Conservation (phyloP, 2,329 filamentous ascomycete species). For the Fusarium pseudograminearum region DNA sequence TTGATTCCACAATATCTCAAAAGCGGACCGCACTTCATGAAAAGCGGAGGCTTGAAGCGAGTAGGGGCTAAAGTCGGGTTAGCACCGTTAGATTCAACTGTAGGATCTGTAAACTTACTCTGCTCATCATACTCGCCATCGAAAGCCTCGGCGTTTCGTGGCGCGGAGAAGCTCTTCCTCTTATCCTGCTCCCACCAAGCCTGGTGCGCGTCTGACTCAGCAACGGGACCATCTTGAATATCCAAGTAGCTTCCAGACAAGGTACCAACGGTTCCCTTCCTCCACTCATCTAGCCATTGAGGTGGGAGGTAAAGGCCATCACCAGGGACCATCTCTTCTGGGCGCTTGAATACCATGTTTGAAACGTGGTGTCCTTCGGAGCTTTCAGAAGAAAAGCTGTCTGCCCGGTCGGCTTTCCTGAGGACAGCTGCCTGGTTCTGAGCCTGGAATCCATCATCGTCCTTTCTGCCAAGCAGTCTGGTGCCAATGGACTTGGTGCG, state of each 20-base stretch:
- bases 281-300: conserved; percentile 78
- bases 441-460: conserved; percentile 15
- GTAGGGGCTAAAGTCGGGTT: conserved; percentile 64
- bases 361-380: conserved; percentile 55
- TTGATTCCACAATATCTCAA: conserved; percentile 90
- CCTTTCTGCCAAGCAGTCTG: conserved; percentile 29
- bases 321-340: conserved; percentile 60
- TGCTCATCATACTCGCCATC: conserved; percentile 76
- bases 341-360: conserved; percentile 58
- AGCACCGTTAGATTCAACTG: conserved; percentile 9
- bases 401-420: conserved; percentile 48
- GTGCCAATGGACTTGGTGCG: conserved; percentile 40
- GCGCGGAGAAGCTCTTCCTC: conserved; percentile 59
- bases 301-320: conserved; percentile 70
- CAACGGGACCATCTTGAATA: conserved; percentile 59
- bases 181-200: conserved; percentile 82
- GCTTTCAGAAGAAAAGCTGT: conserved; percentile 48
- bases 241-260: conserved; percentile 71
- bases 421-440: conserved; percentile 34
- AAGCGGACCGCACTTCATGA: conserved; percentile 90
- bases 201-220: conserved; percentile 62
- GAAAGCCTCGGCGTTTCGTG: conserved; percentile 71
- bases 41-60: conserved; percentile 84
- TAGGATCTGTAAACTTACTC: conserved; percentile 54
- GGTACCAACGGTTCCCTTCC: conserved; percentile 72